phyloP scores from a whole-genome alignment of 108 stramenopile genomes.

The Nitzschia inconspicua region DNA sequence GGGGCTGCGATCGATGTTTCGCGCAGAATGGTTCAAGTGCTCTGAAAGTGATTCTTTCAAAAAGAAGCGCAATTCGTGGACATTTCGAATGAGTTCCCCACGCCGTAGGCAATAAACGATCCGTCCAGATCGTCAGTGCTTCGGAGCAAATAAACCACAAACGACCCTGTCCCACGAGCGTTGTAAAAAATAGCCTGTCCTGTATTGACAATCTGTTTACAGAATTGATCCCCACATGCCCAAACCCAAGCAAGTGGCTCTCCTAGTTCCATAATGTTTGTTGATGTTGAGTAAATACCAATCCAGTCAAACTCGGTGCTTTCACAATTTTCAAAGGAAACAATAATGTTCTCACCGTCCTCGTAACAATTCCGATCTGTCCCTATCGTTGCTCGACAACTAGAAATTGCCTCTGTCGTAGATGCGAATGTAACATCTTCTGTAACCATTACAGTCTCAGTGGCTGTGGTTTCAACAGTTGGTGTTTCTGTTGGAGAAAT shows the following conservation, averaged over 20 bases:
- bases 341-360: slow-evolving; percentile 8
- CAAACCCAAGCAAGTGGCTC: slow-evolving; percentile 18
- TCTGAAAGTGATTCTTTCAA: too few species aligned
- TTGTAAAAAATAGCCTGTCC: background rate
- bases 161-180: background rate
- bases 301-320: slow-evolving; percentile 24
- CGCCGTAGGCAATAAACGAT: background rate
- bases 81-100: slow-evolving; percentile 1
- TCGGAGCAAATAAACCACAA: background rate
- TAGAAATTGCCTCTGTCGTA: background rate
- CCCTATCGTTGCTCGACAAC: background rate
- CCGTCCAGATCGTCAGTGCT: background rate
- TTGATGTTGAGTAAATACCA: slow-evolving; percentile 8
- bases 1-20: too few species aligned
- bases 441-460: background rate
- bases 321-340: slow-evolving; percentile 24
- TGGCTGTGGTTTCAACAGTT: background rate
- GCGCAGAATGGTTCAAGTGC: too few species aligned
- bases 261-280: background rate
- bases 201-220: background rate
- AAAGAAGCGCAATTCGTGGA: background rate
- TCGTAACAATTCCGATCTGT: slow-evolving; percentile 15
- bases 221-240: slow-evolving; percentile 9
- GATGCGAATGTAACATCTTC: background rate
- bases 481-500: slow-evolving; percentile 8